Evolutionary conservation across 768 basidiomycete genomes (phyloP), one percentile per base, ranked within the genome.

Genomic region (Termitomyces sp.): DNA sequence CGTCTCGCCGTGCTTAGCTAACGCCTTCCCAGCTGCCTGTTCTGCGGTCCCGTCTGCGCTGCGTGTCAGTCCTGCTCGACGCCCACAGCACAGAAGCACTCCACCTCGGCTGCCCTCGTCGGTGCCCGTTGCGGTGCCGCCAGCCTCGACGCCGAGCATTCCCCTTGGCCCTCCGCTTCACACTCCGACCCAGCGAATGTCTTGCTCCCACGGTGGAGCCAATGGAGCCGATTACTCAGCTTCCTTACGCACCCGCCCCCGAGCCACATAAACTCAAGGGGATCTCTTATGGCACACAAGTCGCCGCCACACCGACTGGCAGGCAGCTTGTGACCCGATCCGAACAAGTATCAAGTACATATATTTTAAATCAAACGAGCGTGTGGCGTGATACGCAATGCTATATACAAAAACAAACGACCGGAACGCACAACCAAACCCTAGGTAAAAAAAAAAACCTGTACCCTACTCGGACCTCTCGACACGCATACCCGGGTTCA

Each of bases 401-500:
- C 20, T 10, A 29, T 14, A 53, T n/a, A n/a, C n/a, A n/a, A n/a
- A 20, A 18, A n/a, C 10, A 9, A 9, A 18, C 16, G n/a, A n/a
- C 9, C 31, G 27, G n/a, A n/a, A n/a, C n/a, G n/a, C n/a, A n/a
- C n/a, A n/a, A n/a, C 16, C 6, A 26, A 47, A 47, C n/a, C 5
- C 1, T 2, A 5, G 3, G 3, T 31, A 0, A 10, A 13, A 5
- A 16, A 8, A 22, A 10, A 18, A 5, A 13, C 13, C 43, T 18
- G n/a, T n/a, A n/a, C 18, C 20, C 32, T 53, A 48, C 32, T 59
- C 52, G 13, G 39, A 18, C 48, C 46, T 29, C 55, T 44, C n/a
- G n/a, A n/a, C 57, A 9, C 34, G 32, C 55, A 59, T 53, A 7
- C 86, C 91, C 16, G 92, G 92, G 70, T 94, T 94, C 3, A 89